These are phyloP conservation scores for Gaeumannomyces sp. DNA, from an alignment of 2,329 filamentous ascomycete species.

Conservation along the genomic window DNA sequence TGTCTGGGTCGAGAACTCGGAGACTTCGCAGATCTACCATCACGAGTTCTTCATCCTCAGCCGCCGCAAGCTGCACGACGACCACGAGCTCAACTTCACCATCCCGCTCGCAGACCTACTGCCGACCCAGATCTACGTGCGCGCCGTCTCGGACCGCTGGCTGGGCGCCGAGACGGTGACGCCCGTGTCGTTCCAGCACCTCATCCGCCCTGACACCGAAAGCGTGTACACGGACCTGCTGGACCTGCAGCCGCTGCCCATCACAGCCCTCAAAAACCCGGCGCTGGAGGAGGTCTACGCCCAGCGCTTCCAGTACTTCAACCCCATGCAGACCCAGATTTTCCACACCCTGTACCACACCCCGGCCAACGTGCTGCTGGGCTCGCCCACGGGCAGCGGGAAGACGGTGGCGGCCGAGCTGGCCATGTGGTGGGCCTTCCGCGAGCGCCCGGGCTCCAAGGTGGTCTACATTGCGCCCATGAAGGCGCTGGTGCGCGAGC, in stretches of 20 bases:
- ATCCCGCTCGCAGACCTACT: constrained; percentile 91
- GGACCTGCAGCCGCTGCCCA: constrained; percentile 81
- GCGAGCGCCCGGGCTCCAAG: constrained; percentile 88
- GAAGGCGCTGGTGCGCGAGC: constrained; percentile 95
- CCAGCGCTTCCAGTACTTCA: constrained; percentile 90
- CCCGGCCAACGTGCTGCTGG: constrained; percentile 81
- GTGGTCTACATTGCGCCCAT: constrained; percentile 99
- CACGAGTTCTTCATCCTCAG: constrained; percentile 95
- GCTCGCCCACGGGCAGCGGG: constrained; percentile 92
- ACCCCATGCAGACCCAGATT: constrained; percentile 98
- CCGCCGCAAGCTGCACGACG: constrained; percentile 82
- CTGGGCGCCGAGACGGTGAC: constrained; percentile 93
- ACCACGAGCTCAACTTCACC: constrained; percentile 97
- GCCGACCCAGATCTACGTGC: constrained; percentile 92
- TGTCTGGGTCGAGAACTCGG: constrained; percentile 98
- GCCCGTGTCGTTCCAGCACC: constrained; percentile 92
- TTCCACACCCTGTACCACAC: constrained; percentile 97
- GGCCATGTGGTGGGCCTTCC: constrained; percentile 99
- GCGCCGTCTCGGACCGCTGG: constrained; percentile 93
- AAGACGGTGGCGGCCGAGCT: constrained; percentile 95
- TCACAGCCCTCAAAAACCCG: constrained; percentile 82
- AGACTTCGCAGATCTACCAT: constrained; percentile 95
- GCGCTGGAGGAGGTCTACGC: constrained; percentile 82
- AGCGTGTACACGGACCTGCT: constrained; percentile 94
- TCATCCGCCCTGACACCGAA: constrained; percentile 95